phyloP scores from a whole-genome alignment of 129 eudicot genomes.

The Sambucus nigra region DNA sequence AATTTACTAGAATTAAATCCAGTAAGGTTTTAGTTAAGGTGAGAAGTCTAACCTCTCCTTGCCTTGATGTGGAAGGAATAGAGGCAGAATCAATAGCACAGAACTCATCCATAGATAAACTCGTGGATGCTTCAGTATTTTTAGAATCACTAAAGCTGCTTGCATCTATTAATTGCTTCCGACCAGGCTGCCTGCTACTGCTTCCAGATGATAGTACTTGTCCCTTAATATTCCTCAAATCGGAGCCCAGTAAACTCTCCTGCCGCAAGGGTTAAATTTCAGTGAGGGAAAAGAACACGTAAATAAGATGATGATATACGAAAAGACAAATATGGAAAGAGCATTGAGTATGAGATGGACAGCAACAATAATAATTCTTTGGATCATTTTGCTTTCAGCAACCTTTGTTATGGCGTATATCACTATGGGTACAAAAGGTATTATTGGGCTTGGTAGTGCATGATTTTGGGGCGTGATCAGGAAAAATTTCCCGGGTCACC shows the following conservation, averaged over 20 bases:
- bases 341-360: too few relatives aligned
- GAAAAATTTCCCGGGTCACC: too few relatives aligned
- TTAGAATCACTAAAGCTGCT: conserved; percentile 49
- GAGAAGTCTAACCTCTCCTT: conserved; percentile 47
- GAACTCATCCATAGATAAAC: conserved; percentile 47
- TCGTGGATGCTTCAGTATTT: conserved; percentile 58
- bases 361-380: too few relatives aligned
- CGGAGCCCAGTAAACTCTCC: conserved; percentile 54
- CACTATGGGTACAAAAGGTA: too few relatives aligned
- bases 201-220: conserved; percentile 41
- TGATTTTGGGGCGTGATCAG: too few relatives aligned
- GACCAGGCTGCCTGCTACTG: conserved; percentile 45
- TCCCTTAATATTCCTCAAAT: conserved; percentile 53
- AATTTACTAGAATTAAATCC: too few relatives aligned
- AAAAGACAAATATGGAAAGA: too few relatives aligned
- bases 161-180: conserved; percentile 58
- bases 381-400: too few relatives aligned
- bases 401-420: too few relatives aligned
- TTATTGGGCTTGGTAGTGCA: too few relatives aligned
- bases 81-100: conserved; percentile 50
- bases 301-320: too few relatives aligned
- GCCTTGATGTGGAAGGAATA: conserved; percentile 60
- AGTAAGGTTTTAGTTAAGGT: too few relatives aligned
- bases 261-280: conserved; percentile 11
- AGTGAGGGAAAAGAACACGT: not conserved